Conservation (phyloP, 805 yeast genomes). For the Cyberlindnera bimundalis region DNA sequence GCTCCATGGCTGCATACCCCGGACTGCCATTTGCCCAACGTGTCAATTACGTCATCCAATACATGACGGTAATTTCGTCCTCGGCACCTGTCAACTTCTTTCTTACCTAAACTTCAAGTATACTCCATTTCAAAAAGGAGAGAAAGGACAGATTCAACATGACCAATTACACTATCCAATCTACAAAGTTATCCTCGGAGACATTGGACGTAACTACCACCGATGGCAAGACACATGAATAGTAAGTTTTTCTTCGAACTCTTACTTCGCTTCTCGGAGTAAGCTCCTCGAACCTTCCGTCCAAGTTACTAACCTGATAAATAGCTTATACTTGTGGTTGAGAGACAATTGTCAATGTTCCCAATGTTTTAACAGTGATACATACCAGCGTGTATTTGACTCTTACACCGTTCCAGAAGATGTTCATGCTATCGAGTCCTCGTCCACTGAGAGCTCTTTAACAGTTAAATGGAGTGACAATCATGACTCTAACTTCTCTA, state of each 20-base stretch:
- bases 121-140: too few species aligned
- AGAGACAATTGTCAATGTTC: conserved; percentile 62
- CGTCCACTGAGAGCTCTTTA: neutral
- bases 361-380: conserved; percentile 48
- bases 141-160: neutral
- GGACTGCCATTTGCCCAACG: too few species aligned
- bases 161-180: neutral
- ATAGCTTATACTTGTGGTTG: conserved; percentile 47
- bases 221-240: conserved; percentile 8
- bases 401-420: conserved; percentile 41
- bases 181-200: neutral
- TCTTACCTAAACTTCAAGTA: too few species aligned
- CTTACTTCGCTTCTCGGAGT: too few species aligned
- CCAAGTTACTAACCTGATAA: neutral
- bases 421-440: conserved; percentile 19
- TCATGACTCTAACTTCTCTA: conserved; percentile 19
- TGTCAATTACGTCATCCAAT: too few species aligned
- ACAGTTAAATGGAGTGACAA: conserved; percentile 16
- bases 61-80: too few species aligned
- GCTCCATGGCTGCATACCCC: too few species aligned
- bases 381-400: conserved; percentile 58
- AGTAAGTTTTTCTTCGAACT: conserved; percentile 8
- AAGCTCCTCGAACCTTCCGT: too few species aligned
- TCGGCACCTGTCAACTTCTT: too few species aligned
- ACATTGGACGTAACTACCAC: conserved; percentile 1